Conservation (phyloP, 2,329 filamentous ascomycete species). For the Huntiella omanensis region DNA sequence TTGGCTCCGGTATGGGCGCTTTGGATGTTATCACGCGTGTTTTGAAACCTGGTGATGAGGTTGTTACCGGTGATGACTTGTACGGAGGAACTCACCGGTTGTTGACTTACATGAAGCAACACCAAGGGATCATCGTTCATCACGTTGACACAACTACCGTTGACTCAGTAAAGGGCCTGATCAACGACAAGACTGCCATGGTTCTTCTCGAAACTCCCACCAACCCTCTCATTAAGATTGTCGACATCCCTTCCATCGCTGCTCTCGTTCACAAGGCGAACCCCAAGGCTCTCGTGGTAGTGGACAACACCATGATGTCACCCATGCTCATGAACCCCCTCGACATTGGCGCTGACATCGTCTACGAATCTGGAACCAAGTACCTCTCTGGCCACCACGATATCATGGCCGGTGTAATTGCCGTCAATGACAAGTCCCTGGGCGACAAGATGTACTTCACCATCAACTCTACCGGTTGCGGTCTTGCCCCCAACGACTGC, state of each 20-base stretch:
- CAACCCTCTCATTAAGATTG: conserved; percentile 95
- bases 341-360: conserved; percentile 84
- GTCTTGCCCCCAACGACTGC: conserved; percentile 83
- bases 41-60: conserved; percentile 82
- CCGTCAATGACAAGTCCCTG: conserved; percentile 63
- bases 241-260: conserved; percentile 72
- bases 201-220: conserved; percentile 91
- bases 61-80: conserved; percentile 89
- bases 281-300: conserved; percentile 62
- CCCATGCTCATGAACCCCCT: conserved; percentile 87
- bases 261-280: conserved; percentile 59
- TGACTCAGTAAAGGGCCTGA: conserved; percentile 46
- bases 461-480: conserved; percentile 91
- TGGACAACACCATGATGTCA: conserved; percentile 98
- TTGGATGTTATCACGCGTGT: conserved; percentile 89
- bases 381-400: conserved; percentile 97
- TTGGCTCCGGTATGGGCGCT: conserved; percentile 93
- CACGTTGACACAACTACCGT: conserved; percentile 85
- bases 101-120: conserved; percentile 74
- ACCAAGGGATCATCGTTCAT: conserved; percentile 82
- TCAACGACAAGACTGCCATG: conserved; percentile 77
- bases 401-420: conserved; percentile 94
- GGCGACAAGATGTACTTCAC: conserved; percentile 89
- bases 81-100: conserved; percentile 92
- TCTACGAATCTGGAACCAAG: conserved; percentile 95